phyloP scores from a whole-genome alignment of 2,329 filamentous ascomycete species.

The Ophiocordyceps robertsii region DNA sequence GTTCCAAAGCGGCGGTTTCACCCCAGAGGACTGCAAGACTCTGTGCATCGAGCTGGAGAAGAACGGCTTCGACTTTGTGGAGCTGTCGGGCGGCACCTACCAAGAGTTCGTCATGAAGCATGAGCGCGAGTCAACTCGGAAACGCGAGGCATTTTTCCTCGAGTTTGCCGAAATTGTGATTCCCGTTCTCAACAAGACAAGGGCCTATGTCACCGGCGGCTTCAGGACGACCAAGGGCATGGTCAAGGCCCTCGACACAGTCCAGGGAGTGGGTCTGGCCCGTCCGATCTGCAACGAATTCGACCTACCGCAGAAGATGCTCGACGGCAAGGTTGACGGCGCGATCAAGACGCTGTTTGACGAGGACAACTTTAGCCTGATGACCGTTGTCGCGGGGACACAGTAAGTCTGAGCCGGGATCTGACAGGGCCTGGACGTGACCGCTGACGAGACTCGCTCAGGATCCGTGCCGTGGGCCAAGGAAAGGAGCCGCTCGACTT shows the following conservation, averaged over 20 bases:
- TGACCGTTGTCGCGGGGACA: slow-evolving; percentile 14
- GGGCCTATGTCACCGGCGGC: slow-evolving; percentile 45
- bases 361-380: slow-evolving; percentile 34
- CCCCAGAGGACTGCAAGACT: slow-evolving; percentile 34
- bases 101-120: slow-evolving; percentile 37
- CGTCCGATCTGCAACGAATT: slow-evolving; percentile 16
- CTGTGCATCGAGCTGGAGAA: slow-evolving; percentile 33
- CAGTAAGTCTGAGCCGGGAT: slow-evolving; percentile 13
- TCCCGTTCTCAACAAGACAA: slow-evolving; percentile 31
- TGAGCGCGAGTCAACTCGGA: slow-evolving; percentile 37
- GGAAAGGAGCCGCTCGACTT: slow-evolving; percentile 44
- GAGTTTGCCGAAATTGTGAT: slow-evolving; percentile 44
- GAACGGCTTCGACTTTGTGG: slow-evolving; percentile 42
- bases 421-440: not conserved
- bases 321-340: slow-evolving; percentile 20
- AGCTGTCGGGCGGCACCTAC: slow-evolving; percentile 48
- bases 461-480: slow-evolving; percentile 18
- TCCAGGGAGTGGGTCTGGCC: slow-evolving; percentile 47
- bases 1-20: slow-evolving; percentile 39
- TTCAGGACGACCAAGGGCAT: slow-evolving; percentile 41
- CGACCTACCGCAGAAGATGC: slow-evolving; percentile 12
- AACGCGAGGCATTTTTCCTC: slow-evolving; percentile 46
- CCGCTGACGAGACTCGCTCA: not conserved
- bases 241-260: slow-evolving; percentile 39
- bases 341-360: slow-evolving; percentile 33